A percentile compares a stretch with the other conserved stretches of the same genome.
Evolutionary conservation across 257 asterid species (phyloP).

Genomic region (Cruciata laevipes): DNA sequence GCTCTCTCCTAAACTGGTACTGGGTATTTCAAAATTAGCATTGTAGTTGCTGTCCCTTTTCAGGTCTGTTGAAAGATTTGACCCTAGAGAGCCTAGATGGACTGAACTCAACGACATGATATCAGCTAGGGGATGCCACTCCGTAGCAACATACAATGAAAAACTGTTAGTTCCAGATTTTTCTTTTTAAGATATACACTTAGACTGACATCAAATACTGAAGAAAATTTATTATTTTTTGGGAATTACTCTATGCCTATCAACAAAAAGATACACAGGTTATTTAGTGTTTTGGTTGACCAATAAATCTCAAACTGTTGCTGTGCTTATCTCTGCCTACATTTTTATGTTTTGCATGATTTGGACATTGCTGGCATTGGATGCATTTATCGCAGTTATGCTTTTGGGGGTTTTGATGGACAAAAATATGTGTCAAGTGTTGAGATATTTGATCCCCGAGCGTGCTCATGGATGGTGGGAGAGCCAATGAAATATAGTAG

Average conservation of each 20-base stretch:
- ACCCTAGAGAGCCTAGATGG: conserved; percentile 63
- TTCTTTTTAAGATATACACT: neutral
- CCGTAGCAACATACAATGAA: conserved; percentile 45
- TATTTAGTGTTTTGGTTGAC: neutral
- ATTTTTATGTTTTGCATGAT: neutral
- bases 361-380: too few relatives aligned
- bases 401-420: conserved; percentile 62
- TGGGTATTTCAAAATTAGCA: neutral
- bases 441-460: conserved; percentile 67
- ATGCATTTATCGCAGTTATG: too few relatives aligned
- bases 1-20: neutral
- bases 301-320: neutral
- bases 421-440: conserved; percentile 30
- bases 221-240: neutral
- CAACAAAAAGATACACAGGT: neutral
- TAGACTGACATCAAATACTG: neutral
- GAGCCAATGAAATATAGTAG: conserved; percentile 44
- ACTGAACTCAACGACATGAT: conserved; percentile 38
- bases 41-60: neutral
- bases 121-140: conserved; percentile 53
- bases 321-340: neutral
- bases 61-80: conserved; percentile 65
- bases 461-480: conserved; percentile 48
- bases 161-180: conserved; percentile 41
- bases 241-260: neutral